Evolutionary conservation across 306 rosid species (phyloP).

Genomic region (Chamaecrista fasciculata): DNA sequence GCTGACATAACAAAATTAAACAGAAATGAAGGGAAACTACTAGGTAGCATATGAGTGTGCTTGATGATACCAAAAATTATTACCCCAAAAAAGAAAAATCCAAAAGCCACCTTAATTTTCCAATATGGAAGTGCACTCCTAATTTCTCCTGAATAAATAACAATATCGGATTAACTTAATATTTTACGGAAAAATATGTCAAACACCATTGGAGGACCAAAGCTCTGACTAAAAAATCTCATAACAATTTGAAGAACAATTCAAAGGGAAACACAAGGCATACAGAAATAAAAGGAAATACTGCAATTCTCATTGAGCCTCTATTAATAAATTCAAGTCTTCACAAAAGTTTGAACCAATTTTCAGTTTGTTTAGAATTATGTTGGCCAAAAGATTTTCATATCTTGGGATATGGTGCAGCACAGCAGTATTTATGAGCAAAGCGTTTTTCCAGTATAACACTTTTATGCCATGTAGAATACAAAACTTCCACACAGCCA

Average conservation of each 20-base stretch:
- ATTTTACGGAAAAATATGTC: not conserved
- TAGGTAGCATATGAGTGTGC: not conserved
- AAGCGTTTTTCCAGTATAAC: not conserved
- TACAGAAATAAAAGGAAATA: not conserved
- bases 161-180: not conserved
- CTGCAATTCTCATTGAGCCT: not conserved
- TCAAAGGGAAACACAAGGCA: conserved; percentile 19
- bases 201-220: conserved; percentile 11
- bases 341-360: conserved; percentile 9
- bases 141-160: conserved; percentile 37
- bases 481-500: not conserved
- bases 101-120: conserved; percentile 30
- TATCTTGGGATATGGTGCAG: not conserved
- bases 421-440: conserved; percentile 4
- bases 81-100: conserved; percentile 15
- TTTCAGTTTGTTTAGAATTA: conserved; percentile 3
- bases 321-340: not conserved
- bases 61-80: not conserved
- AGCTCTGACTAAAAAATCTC: not conserved
- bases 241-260: not conserved
- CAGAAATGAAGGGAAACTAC: not conserved
- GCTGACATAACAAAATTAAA: conserved; percentile 25
- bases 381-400: not conserved
- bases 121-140: conserved; percentile 12
- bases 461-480: not conserved